phyloP scores from a whole-genome alignment of 352 stramenopile species.

The Pythium vanterpoolii region DNA sequence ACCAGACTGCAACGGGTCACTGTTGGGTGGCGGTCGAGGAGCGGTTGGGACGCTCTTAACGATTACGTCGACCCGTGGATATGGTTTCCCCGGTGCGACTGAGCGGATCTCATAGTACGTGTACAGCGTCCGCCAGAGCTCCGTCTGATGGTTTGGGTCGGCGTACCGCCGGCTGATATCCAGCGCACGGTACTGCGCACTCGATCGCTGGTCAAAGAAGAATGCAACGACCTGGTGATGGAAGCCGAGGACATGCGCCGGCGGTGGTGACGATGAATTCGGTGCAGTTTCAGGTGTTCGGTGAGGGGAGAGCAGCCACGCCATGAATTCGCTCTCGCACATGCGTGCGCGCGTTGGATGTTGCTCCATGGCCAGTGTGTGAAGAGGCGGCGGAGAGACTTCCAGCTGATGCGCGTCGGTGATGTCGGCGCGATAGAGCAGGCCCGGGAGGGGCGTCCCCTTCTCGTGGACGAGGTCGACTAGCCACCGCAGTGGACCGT shows the following conservation, averaged over 20 bases:
- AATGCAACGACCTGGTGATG: constrained; percentile 38
- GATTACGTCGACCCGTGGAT: constrained; percentile 28
- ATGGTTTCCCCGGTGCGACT: constrained; percentile 29
- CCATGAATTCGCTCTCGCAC: background rate
- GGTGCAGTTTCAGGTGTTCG: background rate
- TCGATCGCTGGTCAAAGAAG: constrained; percentile 39
- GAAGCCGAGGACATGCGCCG: constrained; percentile 20
- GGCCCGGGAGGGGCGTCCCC: constrained; percentile 82
- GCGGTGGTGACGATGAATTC: background rate
- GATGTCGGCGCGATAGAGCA: constrained; percentile 93
- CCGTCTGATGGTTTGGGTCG: constrained; percentile 23
- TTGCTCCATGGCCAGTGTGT: background rate
- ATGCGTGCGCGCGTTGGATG: constrained; percentile 1
- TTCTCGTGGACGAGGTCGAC: constrained; percentile 92
- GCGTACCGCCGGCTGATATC: constrained; percentile 34
- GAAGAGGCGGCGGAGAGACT: too few species aligned
- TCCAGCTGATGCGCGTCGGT: constrained; percentile 31
- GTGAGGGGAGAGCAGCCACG: constrained; percentile 24
- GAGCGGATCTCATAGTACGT: constrained; percentile 37
- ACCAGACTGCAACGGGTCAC: too few species aligned
- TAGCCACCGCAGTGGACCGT: constrained; percentile 92
- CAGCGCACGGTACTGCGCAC: constrained; percentile 24
- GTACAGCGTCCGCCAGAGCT: constrained; percentile 48
- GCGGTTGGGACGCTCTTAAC: background rate
- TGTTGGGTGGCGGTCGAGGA: too few species aligned